Percentiles rank a stretch among this genome's conserved stretches.
Conservation (phyloP, 2,329 filamentous ascomycete species). For the Colletotrichum siamense region DNA sequence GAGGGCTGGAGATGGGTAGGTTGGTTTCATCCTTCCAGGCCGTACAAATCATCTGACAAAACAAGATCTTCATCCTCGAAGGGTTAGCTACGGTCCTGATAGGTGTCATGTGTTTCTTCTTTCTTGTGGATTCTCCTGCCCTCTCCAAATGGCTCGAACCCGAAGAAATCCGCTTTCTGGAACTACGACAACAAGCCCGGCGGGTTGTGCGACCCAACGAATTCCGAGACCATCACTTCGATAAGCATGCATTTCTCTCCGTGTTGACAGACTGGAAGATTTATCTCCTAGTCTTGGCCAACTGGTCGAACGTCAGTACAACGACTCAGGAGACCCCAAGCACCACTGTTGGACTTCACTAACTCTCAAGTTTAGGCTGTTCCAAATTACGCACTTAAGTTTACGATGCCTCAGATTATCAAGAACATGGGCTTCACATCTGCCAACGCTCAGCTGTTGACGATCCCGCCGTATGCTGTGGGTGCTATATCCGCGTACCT, state of each 20-base stretch:
- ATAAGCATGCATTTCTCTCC: constrained; percentile 36
- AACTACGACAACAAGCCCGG: constrained; percentile 40
- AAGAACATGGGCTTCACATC: constrained; percentile 45
- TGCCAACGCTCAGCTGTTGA: constrained; percentile 33
- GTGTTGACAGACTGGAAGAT: constrained; percentile 55
- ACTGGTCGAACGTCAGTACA: constrained; percentile 42
- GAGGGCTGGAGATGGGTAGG: constrained; percentile 51
- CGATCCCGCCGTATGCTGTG: constrained; percentile 40
- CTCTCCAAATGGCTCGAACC: constrained; percentile 40
- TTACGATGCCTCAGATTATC: constrained; percentile 43
- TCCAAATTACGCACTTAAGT: constrained; percentile 37
- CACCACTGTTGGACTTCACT: not conserved
- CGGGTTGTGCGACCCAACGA: constrained; percentile 26
- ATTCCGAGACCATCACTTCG: constrained; percentile 34
- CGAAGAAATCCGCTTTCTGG: constrained; percentile 45
- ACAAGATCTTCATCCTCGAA: constrained; percentile 58
- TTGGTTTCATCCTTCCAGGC: no score
- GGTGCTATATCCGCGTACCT: constrained; percentile 36
- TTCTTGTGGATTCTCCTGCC: constrained; percentile 49
- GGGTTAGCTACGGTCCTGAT: constrained; percentile 47
- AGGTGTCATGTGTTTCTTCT: constrained; percentile 45
- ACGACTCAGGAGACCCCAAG: not conserved
- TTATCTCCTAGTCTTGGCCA: constrained; percentile 45
- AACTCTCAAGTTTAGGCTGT: constrained; percentile 21
- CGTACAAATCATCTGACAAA: not conserved